Base-by-base conservation (phyloP, 306 rosid species). In the Cucurbita argyrosperma region DNA sequence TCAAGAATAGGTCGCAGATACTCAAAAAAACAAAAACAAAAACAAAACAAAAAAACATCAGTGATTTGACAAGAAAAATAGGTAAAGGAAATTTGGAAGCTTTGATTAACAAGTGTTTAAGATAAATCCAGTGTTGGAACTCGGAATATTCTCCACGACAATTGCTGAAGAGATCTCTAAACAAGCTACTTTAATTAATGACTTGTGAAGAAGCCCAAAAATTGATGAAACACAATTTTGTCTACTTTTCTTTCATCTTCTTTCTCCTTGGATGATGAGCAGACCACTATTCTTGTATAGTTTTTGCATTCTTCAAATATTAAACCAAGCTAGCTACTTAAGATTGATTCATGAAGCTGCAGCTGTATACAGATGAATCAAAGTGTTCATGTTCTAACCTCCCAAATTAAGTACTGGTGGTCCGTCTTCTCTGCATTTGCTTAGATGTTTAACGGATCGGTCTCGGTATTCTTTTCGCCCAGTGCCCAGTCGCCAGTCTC, bases 391-490 rank as follows among this genome's bases (percentile, higher is more conserved):
- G 66, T 76, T 68, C 82, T 49, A 59, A 82, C 81, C 77, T 76
- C 67, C 70, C 57, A 82, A 83, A 35, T 30, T 65, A 78, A 78
- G 51, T 37, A 77, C 57, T 15, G 14, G 50, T 79, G 30, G 11
- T 58, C 72, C 23, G 42, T 55, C 65, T 63, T 61, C 77, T 66
- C 21, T 40, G 70, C 70, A 10, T 79, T 76, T 76, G 74, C 57
- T 88, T 84, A 90, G 74, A 87, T 79, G 84, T 79, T 89, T 56
- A 94, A 82, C 52, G 96, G 96, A 83, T 91, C 95, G n/a, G 92
- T 78, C 79, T 93, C 98, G 1, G 72, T 70, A 52, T 89, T 88
- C 85, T 84, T 89, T 56, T 86, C 97, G 81, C 77, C 86, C 77
- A 82, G 5, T 21, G 52, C 76, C 98, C 98, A 93, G 40, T 89